Percentiles rank a stretch among this genome's conserved stretches.
These are phyloP conservation scores for Phytophthora cactorum DNA, from an alignment of 352 stramenopile genomes.

Conservation along the genomic window DNA sequence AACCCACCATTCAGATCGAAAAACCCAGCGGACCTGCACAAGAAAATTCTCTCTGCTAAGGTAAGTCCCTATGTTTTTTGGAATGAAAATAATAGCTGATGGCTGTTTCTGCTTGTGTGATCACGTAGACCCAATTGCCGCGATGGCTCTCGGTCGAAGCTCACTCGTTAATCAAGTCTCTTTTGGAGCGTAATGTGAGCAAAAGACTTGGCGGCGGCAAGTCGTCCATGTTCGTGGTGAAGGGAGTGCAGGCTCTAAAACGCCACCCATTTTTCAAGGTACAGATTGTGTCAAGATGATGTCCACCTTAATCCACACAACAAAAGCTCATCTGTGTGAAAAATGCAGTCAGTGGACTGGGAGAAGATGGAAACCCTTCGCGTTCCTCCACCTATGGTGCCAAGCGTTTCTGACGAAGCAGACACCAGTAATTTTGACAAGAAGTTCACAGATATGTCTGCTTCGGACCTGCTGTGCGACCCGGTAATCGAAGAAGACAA, in stretches of 20 bases:
- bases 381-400: conserved; percentile 90
- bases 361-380: conserved; percentile 90
- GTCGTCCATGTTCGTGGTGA: conserved; percentile 98
- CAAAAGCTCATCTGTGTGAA: background rate
- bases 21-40: conserved; percentile 72
- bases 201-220: conserved; percentile 94
- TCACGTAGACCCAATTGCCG: conserved; percentile 67
- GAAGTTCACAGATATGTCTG: conserved; percentile 87
- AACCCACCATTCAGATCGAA: conserved; percentile 76
- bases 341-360: conserved; percentile 90
- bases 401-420: conserved; percentile 85
- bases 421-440: conserved; percentile 96
- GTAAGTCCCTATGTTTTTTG: conserved; percentile 18
- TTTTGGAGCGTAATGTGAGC: conserved; percentile 96
- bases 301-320: conserved; percentile 2
- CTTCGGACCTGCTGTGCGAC: conserved; percentile 69
- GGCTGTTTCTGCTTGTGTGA: background rate
- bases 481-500: conserved; percentile 56
- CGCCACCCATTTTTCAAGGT: conserved; percentile 94
- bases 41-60: conserved; percentile 82
- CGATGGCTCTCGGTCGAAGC: conserved; percentile 86
- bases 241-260: conserved; percentile 96
- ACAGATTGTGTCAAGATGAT: background rate
- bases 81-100: background rate
- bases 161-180: conserved; percentile 94